A percentile compares a stretch with the other conserved stretches of the same genome.
Conservation (phyloP, 305 asterid genomes). For the Ilex paraguariensis region DNA sequence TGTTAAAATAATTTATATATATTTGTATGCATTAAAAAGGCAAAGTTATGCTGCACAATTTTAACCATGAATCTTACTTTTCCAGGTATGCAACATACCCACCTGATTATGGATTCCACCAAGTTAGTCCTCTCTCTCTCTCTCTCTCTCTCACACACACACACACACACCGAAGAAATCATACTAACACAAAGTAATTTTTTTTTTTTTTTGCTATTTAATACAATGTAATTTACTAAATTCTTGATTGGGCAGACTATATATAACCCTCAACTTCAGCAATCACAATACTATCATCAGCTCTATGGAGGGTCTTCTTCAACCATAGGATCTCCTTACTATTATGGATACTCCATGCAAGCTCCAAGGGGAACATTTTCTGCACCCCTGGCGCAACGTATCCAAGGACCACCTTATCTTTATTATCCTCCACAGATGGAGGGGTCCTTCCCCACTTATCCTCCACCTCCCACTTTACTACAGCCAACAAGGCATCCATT, state of each 20-base stretch:
- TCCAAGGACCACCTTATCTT: slow-evolving; percentile 61
- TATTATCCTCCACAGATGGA: slow-evolving; percentile 77
- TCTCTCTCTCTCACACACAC: background rate
- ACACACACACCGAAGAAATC: background rate
- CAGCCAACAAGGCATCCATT: slow-evolving; percentile 46
- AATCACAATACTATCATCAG: slow-evolving; percentile 65
- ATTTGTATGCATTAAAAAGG: too few species aligned
- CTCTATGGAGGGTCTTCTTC: slow-evolving; percentile 59
- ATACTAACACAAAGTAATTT: background rate
- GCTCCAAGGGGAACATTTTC: slow-evolving; percentile 58
- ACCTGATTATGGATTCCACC: slow-evolving; percentile 59
- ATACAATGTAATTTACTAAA: background rate
- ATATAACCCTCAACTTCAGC: slow-evolving; percentile 68
- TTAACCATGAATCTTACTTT: too few species aligned
- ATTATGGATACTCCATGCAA: slow-evolving; percentile 70
- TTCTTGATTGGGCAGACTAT: slow-evolving; percentile 40
- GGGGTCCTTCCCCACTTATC: slow-evolving; percentile 36
- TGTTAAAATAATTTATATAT: too few species aligned
- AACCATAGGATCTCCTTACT: slow-evolving; percentile 57
- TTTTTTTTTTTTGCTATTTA: too few species aligned
- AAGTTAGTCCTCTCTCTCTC: slow-evolving; percentile 27
- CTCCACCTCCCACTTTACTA: slow-evolving; percentile 43
- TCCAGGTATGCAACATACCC: slow-evolving; percentile 64
- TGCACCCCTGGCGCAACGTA: slow-evolving; percentile 51
- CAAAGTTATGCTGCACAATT: too few species aligned